Percentiles rank a stretch among this genome's conserved stretches.
phyloP scores from a whole-genome alignment of 495 filamentous ascomycete species.

The Cryomyces antarcticus region DNA sequence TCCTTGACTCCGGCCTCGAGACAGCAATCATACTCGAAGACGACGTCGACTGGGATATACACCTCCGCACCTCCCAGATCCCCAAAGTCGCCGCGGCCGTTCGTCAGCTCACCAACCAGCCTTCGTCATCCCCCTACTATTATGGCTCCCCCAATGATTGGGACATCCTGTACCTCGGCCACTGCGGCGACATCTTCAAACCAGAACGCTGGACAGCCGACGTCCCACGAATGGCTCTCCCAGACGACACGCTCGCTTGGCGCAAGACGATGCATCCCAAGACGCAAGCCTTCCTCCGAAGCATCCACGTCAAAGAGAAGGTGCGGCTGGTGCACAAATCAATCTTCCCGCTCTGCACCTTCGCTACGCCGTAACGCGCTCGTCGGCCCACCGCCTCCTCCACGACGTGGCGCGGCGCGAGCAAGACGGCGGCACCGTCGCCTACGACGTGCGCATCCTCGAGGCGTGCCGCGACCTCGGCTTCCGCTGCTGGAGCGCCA shows the following conservation, averaged over 20 bases:
- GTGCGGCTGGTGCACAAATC: constrained; percentile 21
- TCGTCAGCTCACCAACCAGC: constrained; percentile 6
- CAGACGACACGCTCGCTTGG: constrained; percentile 10
- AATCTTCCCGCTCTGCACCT: constrained; percentile 23
- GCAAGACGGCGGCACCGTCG: constrained; percentile 6
- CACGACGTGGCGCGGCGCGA: constrained; percentile 3
- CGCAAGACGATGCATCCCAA: constrained; percentile 4
- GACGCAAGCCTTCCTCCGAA: constrained; percentile 6
- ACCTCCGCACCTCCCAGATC: constrained; percentile 15
- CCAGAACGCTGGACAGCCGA: constrained; percentile 5
- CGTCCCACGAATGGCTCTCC: constrained; percentile 7
- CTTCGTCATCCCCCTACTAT: constrained; percentile 7
- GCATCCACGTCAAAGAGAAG: constrained; percentile 8
- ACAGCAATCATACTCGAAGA: constrained; percentile 27
- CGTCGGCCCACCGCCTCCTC: constrained; percentile 9
- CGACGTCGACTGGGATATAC: constrained; percentile 27
- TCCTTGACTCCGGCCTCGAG: constrained; percentile 21
- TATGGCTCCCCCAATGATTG: constrained; percentile 13
- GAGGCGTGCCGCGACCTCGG: constrained; percentile 15
- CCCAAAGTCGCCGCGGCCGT: constrained; percentile 13
- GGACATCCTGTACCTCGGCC: constrained; percentile 24
- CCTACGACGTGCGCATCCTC: constrained; percentile 15
- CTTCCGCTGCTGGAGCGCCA: constrained; percentile 11
- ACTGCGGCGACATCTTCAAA: constrained; percentile 20
- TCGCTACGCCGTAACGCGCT: constrained; percentile 23